Evolutionary conservation across 2,329 filamentous ascomycete genomes (phyloP).

Genomic region (Neofusicoccum ribis): DNA sequence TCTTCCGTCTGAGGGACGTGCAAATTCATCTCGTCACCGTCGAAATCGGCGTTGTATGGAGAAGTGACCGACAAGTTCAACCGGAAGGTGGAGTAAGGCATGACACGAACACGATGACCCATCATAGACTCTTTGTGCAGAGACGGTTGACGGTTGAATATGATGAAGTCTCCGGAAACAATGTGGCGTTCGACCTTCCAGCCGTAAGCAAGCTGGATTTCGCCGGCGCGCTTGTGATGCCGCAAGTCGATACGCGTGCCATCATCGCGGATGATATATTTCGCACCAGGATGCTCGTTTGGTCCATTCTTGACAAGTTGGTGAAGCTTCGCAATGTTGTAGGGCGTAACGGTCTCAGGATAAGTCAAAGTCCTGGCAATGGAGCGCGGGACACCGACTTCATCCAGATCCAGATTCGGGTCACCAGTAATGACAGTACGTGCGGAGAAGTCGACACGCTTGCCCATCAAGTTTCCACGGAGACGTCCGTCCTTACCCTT

Average conservation of each 20-base stretch:
- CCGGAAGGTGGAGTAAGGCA: constrained; percentile 98
- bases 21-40: constrained; percentile 99
- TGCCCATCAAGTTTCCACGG: constrained; percentile 98
- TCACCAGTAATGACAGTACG: constrained; percentile 99
- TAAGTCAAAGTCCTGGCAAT: constrained; percentile 94
- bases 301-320: constrained; percentile 89
- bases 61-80: constrained; percentile 97
- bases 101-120: constrained; percentile 95
- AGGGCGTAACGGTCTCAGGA: constrained; percentile 94
- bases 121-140: constrained; percentile 99
- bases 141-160: constrained; percentile 99
- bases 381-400: constrained; percentile 93
- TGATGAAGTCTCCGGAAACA: constrained; percentile 93
- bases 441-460: constrained; percentile 98
- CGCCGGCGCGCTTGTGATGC: constrained; percentile 83
- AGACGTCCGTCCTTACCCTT: constrained; percentile 99
- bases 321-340: constrained; percentile 93
- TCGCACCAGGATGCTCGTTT: constrained; percentile 91
- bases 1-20: constrained; percentile 98
- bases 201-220: constrained; percentile 87
- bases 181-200: constrained; percentile 99
- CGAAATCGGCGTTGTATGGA: constrained; percentile 99
- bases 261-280: constrained; percentile 92
- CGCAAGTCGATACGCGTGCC: constrained; percentile 93
- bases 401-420: constrained; percentile 91